A percentile compares a stretch with the other conserved stretches of the same genome.
Conservation (phyloP, 345 rosid species). For the Dimocarpus longan region DNA sequence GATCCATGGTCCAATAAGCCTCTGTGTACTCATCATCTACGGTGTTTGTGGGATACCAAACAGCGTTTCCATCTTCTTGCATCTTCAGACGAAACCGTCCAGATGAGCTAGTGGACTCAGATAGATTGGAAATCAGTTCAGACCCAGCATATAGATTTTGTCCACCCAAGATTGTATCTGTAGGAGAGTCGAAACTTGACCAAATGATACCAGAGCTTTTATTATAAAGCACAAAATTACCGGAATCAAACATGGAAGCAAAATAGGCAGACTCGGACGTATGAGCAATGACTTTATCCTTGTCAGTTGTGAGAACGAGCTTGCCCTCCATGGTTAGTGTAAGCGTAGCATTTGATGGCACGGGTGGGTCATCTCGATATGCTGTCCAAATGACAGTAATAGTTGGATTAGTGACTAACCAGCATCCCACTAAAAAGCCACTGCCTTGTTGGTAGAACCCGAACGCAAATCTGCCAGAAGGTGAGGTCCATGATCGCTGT, state of each 20-base stretch:
- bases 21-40: neutral
- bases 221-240: slow-evolving; percentile 39
- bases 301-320: slow-evolving; percentile 17
- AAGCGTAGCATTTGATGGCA: neutral
- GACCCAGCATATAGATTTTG: slow-evolving; percentile 17
- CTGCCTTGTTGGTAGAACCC: slow-evolving; percentile 34
- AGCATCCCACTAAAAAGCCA: slow-evolving; percentile 33
- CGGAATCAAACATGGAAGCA: slow-evolving; percentile 36
- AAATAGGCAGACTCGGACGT: neutral
- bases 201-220: slow-evolving; percentile 8
- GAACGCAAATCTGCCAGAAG: slow-evolving; percentile 40
- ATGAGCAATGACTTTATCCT: neutral
- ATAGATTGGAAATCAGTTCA: slow-evolving; percentile 20
- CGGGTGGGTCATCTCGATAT: neutral
- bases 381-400: slow-evolving; percentile 8
- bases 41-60: slow-evolving; percentile 25
- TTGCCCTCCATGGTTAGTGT: slow-evolving; percentile 14
- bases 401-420: slow-evolving; percentile 16
- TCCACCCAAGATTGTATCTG: slow-evolving; percentile 30
- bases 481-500: neutral
- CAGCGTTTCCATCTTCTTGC: slow-evolving; percentile 31
- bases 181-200: slow-evolving; percentile 32
- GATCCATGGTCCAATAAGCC: slow-evolving; percentile 4
- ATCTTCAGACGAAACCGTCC: slow-evolving; percentile 29
- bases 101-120: slow-evolving; percentile 7